These are phyloP conservation scores for Gossypium gossypioides DNA, from an alignment of 441 rosid species.

Conservation along the genomic window DNA sequence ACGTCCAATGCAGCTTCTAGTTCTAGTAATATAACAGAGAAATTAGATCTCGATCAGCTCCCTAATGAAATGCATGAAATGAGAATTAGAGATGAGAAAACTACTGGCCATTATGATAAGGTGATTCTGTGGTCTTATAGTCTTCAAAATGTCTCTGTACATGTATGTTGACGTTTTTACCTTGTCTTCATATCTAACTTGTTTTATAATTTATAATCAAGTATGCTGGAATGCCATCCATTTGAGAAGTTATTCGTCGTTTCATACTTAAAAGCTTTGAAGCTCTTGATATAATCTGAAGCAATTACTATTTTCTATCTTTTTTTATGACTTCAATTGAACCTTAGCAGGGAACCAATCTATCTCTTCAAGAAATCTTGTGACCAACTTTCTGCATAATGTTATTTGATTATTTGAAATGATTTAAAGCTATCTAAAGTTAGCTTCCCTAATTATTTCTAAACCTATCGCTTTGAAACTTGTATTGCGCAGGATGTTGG, in stretches of 20 bases:
- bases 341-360: neutral
- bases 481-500: conserved; percentile 46
- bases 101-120: conserved; percentile 45
- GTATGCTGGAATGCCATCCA: neutral
- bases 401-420: neutral
- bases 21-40: conserved; percentile 22
- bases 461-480: conserved; percentile 4
- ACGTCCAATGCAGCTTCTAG: conserved; percentile 34
- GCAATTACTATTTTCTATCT: neutral
- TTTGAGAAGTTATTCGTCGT: neutral
- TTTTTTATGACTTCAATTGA: neutral
- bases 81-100: conserved; percentile 51
- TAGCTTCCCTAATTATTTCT: neutral
- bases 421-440: neutral
- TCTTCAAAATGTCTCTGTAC: neutral
- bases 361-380: neutral
- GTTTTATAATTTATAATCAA: neutral
- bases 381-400: neutral
- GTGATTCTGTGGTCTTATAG: conserved; percentile 24
- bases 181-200: neutral
- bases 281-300: neutral
- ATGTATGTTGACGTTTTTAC: neutral
- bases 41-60: conserved; percentile 41
- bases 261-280: neutral
- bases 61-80: conserved; percentile 53